phyloP scores from a whole-genome alignment of 2,329 filamentous ascomycete species.

The Paecilomyces sp. region DNA sequence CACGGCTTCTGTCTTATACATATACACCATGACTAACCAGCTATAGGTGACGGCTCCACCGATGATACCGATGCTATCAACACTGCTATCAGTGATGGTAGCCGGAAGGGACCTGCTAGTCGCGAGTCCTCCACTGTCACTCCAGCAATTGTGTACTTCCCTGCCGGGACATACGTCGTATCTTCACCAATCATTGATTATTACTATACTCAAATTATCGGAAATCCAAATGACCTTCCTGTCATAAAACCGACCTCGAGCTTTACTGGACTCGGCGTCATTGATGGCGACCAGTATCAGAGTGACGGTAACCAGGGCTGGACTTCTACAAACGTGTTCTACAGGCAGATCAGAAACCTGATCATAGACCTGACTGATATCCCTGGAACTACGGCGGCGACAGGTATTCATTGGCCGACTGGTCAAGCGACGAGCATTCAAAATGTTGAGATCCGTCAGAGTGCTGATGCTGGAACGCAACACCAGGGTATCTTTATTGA shows the following conservation, averaged over 20 bases:
- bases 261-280: constrained; percentile 51
- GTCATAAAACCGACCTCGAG: constrained; percentile 46
- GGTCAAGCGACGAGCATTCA: constrained; percentile 54
- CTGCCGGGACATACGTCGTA: constrained; percentile 52
- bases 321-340: constrained; percentile 55
- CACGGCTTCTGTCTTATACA: background rate
- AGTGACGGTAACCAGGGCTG: constrained; percentile 28
- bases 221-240: constrained; percentile 52
- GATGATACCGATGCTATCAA: constrained; percentile 54
- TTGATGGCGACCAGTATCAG: constrained; percentile 51
- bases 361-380: constrained; percentile 49
- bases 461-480: constrained; percentile 34
- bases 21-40: background rate
- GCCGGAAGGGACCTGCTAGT: constrained; percentile 36
- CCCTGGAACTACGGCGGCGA: constrained; percentile 20
- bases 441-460: constrained; percentile 56
- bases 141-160: constrained; percentile 53
- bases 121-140: constrained; percentile 41
- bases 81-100: constrained; percentile 37
- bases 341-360: constrained; percentile 58
- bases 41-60: constrained; percentile 40
- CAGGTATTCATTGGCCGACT: constrained; percentile 48
- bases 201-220: constrained; percentile 58
- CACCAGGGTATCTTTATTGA: constrained; percentile 57
- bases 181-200: constrained; percentile 53